A percentile compares a stretch with the other conserved stretches of the same genome.
These are phyloP conservation scores for Tribonema minus DNA, from an alignment of 108 stramenopile species.

Conservation along the genomic window DNA sequence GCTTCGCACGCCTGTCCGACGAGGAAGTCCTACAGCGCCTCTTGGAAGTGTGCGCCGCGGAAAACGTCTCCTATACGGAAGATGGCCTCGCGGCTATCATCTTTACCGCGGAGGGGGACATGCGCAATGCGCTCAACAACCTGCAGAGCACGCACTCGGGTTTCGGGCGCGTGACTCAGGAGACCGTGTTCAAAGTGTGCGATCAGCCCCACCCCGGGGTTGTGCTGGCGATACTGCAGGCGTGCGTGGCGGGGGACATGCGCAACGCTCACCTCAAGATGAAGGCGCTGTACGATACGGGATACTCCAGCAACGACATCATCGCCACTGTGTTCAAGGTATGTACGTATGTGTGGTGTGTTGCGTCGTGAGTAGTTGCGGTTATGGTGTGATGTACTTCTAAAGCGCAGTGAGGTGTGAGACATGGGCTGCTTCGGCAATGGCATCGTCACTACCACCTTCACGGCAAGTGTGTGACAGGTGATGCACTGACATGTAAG, in stretches of 20 bases:
- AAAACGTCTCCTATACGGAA: conserved; percentile 71
- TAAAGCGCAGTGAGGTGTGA: neutral
- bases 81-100: conserved; percentile 93
- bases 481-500: neutral
- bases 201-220: conserved; percentile 98
- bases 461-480: no score
- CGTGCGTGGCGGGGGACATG: conserved; percentile 23
- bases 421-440: neutral
- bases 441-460: neutral
- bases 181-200: conserved; percentile 93
- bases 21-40: conserved; percentile 81
- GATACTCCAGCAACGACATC: conserved; percentile 31
- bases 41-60: conserved; percentile 75
- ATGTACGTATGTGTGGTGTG: neutral
- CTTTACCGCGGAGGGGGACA: conserved; percentile 98
- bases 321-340: conserved; percentile 38
- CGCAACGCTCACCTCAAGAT: conserved; percentile 1
- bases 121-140: conserved; percentile 97
- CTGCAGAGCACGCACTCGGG: conserved; percentile 84
- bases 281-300: conserved; percentile 33
- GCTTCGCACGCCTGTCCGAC: conserved; percentile 81
- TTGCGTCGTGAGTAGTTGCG: neutral
- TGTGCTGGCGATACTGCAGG: conserved; percentile 70
- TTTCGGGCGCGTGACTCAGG: conserved; percentile 77
- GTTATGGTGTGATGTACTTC: neutral